Base-by-base conservation (phyloP, 2,329 filamentous ascomycete genomes). In the Apiospora sp. region DNA sequence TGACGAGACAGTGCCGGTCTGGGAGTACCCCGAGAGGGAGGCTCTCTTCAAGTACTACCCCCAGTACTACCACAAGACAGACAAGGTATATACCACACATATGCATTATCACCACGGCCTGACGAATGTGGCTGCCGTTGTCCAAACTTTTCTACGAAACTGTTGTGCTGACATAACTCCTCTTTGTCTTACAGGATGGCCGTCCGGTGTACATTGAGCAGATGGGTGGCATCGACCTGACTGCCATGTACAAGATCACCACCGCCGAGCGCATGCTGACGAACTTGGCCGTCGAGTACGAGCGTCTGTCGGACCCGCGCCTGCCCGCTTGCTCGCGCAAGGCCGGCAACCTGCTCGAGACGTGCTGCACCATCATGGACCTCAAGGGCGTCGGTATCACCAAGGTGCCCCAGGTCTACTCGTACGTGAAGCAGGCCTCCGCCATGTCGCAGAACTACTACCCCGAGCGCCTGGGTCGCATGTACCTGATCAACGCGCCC, bases 401-500 rank as follows among this genome's bases (percentile, higher is more conserved):
- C 82, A 96, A 93, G 84, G 92, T 94, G 61, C 89, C 91, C 75
- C 92, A 93, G 74, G 96, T 98, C 73, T 98, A 97, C 87, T 89
- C 91, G 71, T 98, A 98, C 86, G 90, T 99, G 77, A 91, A 91
- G 79, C 90, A 93, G 82, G 95, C 94, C 67, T 96, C 94, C 46
- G 92, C 87, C 82, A 94, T 99, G 85, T 97, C 94, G 76, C 96
- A 98, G 86, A 98, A 98, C 90, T 97, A 98, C 91, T 99, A 99
- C 86, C 96, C 96, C 10, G 96, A 99, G 89, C 94, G 96, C 73
- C 89, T 99, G 73, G 96, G 96, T 80, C 95, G 95, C 85, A 89
- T 99, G 81, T 99, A 98, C 89, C 87, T 99, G 79, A 98, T 99
- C 91, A 99, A 99, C 85, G 94, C 96, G 3, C 95, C 95, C 27